A percentile compares a stretch with the other conserved stretches of the same genome.
These are phyloP conservation scores for Trichoderma sp. DNA, from an alignment of 2,329 filamentous ascomycete genomes.

Conservation along the genomic window DNA sequence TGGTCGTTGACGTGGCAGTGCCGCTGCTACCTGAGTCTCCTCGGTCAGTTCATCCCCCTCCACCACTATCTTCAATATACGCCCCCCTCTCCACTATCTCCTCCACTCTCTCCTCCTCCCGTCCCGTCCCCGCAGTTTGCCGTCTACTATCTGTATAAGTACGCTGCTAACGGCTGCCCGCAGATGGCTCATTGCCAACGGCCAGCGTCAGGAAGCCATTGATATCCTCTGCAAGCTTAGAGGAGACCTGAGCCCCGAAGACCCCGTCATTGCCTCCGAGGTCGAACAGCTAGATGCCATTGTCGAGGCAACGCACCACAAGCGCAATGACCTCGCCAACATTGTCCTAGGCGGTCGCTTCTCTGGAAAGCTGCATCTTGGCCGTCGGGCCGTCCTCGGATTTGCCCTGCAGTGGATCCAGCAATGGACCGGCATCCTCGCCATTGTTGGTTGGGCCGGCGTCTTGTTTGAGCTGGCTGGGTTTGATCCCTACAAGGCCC, in stretches of 20 bases:
- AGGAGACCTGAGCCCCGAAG: slow-evolving; percentile 33
- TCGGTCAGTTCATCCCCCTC: slow-evolving; percentile 27
- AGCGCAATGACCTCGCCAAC: slow-evolving; percentile 39
- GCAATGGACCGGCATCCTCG: slow-evolving; percentile 45
- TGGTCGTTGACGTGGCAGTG: slow-evolving; percentile 39
- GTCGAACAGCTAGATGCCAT: slow-evolving; percentile 42
- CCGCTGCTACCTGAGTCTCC: slow-evolving; percentile 47
- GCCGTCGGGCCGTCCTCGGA: slow-evolving; percentile 41
- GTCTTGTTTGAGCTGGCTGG: slow-evolving; percentile 27
- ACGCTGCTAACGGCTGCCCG: neutral
- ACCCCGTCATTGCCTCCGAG: slow-evolving; percentile 35
- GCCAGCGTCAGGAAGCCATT: slow-evolving; percentile 33
- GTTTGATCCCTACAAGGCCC: slow-evolving; percentile 27
- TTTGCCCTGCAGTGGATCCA: slow-evolving; percentile 43
- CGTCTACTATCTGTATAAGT: neutral
- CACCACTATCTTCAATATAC: neutral
- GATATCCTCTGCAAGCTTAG: slow-evolving; percentile 34
- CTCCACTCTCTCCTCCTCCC: neutral
- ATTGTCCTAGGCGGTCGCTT: slow-evolving; percentile 39
- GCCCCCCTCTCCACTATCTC: neutral
- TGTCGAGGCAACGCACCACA: slow-evolving; percentile 39
- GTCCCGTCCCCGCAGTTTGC: neutral
- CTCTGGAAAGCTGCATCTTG: slow-evolving; percentile 38
- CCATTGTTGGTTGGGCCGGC: slow-evolving; percentile 38
- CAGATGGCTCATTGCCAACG: slow-evolving; percentile 40